Percentiles rank a stretch among this genome's conserved stretches.
phyloP scores from a whole-genome alignment of 352 stramenopile genomes.

The Pythium sukuiense region DNA sequence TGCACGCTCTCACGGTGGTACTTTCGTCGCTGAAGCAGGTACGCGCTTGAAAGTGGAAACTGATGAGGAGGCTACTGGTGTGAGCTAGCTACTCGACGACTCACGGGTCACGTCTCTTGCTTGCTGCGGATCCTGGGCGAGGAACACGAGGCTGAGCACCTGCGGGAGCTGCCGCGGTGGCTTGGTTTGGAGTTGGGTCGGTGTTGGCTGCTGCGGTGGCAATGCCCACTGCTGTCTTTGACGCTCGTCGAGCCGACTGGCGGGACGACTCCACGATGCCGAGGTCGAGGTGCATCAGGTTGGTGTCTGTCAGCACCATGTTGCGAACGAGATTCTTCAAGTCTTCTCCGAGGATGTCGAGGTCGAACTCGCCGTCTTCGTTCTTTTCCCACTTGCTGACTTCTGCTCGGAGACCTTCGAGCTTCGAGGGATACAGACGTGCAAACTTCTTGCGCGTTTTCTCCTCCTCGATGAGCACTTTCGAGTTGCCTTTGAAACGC shows the following conservation, averaged over 20 bases:
- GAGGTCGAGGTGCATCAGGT: conserved; percentile 83
- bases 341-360: conserved; percentile 67
- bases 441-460: conserved; percentile 71
- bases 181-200: neutral
- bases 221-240: conserved; percentile 20
- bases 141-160: conserved; percentile 20
- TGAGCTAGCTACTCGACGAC: neutral
- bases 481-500: conserved; percentile 71
- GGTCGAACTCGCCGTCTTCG: conserved; percentile 68
- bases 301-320: conserved; percentile 84
- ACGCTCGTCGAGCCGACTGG: conserved; percentile 33
- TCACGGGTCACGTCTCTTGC: neutral
- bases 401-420: conserved; percentile 57
- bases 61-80: too few species aligned
- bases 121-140: conserved; percentile 39
- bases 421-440: conserved; percentile 63
- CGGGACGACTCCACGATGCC: conserved; percentile 41
- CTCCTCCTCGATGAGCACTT: conserved; percentile 75
- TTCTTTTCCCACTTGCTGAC: conserved; percentile 75
- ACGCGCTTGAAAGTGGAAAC: too few species aligned
- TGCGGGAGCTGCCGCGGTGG: conserved; percentile 6
- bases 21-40: neutral
- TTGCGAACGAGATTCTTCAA: conserved; percentile 73
- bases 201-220: neutral
- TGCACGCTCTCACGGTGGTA: neutral